Evolutionary conservation across 176 grass and related monocot genomes (phyloP).

Genomic region (Triticum urartu): DNA sequence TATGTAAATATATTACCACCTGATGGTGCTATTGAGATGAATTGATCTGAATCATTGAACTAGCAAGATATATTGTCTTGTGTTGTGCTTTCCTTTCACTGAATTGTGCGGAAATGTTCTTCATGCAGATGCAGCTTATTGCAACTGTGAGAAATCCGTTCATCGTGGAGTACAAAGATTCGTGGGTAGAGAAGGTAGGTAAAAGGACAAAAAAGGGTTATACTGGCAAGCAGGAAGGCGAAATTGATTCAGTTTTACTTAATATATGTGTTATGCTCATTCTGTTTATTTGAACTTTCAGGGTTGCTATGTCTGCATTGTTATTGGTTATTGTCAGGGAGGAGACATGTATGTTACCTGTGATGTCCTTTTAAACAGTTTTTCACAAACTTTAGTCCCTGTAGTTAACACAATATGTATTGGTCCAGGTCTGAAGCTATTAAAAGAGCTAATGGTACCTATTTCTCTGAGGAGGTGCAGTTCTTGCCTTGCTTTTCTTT

Average conservation of each 20-base stretch:
- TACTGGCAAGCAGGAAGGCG: not conserved
- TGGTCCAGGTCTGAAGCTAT: slow-evolving; percentile 78
- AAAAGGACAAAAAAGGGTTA: not conserved
- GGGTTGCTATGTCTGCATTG: slow-evolving; percentile 97
- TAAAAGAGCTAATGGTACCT: slow-evolving; percentile 70
- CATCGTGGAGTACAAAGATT: slow-evolving; percentile 98
- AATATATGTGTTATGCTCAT: not conserved
- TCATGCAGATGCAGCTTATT: slow-evolving; percentile 91
- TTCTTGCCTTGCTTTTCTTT: slow-evolving; percentile 22
- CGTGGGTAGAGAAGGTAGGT: slow-evolving; percentile 95
- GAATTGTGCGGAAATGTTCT: slow-evolving; percentile 19
- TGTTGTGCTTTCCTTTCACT: not conserved
- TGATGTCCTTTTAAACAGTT: slow-evolving; percentile 9
- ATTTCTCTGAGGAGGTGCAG: slow-evolving; percentile 86
- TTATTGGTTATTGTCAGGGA: slow-evolving; percentile 94
- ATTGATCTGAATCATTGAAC: not conserved
- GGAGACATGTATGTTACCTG: slow-evolving; percentile 91
- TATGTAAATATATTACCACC: not conserved
- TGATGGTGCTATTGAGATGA: slow-evolving; percentile 5
- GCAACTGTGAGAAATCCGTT: slow-evolving; percentile 91
- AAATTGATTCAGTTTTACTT: slow-evolving; percentile 25
- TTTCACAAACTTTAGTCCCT: slow-evolving; percentile 5
- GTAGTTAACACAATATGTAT: slow-evolving; percentile 17
- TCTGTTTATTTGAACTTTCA: slow-evolving; percentile 45
- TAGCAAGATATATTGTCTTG: slow-evolving; percentile 5